Evolutionary conservation across 1,139 yeast genomes (phyloP).

Genomic region (Candida labiduridarum): DNA sequence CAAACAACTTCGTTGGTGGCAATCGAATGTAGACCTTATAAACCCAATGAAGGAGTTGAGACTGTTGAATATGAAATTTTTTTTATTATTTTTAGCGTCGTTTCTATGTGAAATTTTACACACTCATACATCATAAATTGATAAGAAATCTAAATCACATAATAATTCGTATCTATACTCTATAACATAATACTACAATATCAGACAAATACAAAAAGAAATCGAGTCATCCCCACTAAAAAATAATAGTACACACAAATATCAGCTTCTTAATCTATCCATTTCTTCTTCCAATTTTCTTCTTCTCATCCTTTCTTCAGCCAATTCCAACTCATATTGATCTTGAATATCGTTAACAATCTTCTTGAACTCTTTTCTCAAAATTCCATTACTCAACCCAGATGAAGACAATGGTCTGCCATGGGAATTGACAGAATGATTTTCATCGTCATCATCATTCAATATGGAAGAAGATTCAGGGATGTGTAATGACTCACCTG

Average conservation of each 20-base stretch:
- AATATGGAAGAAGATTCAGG: slow-evolving; percentile 1
- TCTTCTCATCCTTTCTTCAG: slow-evolving; percentile 58
- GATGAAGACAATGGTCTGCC: slow-evolving; percentile 19
- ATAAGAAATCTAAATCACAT: not conserved
- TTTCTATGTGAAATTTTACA: not conserved
- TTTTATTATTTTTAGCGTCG: no score
- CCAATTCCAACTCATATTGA: slow-evolving; percentile 60
- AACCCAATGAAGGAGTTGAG: no score
- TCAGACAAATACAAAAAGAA: not conserved
- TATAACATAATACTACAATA: not conserved
- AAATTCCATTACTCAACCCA: slow-evolving; percentile 45
- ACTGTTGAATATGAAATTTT: no score
- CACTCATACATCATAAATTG: not conserved
- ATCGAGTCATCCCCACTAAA: not conserved
- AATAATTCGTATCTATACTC: not conserved
- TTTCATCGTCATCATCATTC: slow-evolving; percentile 11
- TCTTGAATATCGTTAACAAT: slow-evolving; percentile 65
- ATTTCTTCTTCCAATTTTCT: slow-evolving; percentile 48
- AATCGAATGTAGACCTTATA: no score
- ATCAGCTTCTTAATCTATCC: slow-evolving; percentile 11
- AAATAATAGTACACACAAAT: not conserved
- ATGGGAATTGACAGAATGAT: slow-evolving; percentile 6
- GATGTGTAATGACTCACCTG: slow-evolving; percentile 20
- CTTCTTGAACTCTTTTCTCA: slow-evolving; percentile 72
- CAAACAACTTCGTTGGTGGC: no score